These are phyloP conservation scores for Durio zibethinus DNA, from an alignment of 345 rosid species.

Conservation along the genomic window DNA sequence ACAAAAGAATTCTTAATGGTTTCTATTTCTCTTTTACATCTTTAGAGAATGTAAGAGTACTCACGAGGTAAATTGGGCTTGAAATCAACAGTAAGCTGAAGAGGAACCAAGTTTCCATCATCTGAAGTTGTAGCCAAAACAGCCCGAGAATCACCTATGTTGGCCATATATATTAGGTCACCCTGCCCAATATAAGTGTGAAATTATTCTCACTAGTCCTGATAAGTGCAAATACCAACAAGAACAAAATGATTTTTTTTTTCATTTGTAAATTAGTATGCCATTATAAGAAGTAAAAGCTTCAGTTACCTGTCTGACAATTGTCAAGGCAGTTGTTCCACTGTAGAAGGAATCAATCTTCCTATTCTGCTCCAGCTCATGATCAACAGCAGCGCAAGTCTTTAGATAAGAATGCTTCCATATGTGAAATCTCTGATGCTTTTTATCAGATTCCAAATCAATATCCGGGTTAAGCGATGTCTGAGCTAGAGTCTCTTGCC, in stretches of 20 bases:
- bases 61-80: slow-evolving; percentile 84
- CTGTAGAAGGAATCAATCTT: slow-evolving; percentile 74
- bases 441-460: slow-evolving; percentile 52
- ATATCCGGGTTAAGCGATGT: slow-evolving; percentile 42
- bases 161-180: slow-evolving; percentile 59
- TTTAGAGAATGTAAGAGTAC: slow-evolving; percentile 18
- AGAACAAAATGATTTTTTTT: not conserved
- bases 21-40: not conserved
- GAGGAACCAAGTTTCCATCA: slow-evolving; percentile 62
- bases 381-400: slow-evolving; percentile 75
- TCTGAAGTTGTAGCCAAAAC: slow-evolving; percentile 76
- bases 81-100: slow-evolving; percentile 86
- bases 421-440: slow-evolving; percentile 43
- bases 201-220: slow-evolving; percentile 3
- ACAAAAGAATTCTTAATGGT: not conserved
- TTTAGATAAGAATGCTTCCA: slow-evolving; percentile 84
- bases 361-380: slow-evolving; percentile 60
- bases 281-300: not conserved
- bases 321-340: slow-evolving; percentile 78
- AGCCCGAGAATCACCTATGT: slow-evolving; percentile 93
- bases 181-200: slow-evolving; percentile 44
- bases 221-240: not conserved
- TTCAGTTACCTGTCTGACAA: slow-evolving; percentile 71
- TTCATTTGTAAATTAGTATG: not conserved
- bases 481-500: slow-evolving; percentile 77